Evolutionary conservation across 352 stramenopile genomes (phyloP).

Genomic region (Globisporangium cederbergense): DNA sequence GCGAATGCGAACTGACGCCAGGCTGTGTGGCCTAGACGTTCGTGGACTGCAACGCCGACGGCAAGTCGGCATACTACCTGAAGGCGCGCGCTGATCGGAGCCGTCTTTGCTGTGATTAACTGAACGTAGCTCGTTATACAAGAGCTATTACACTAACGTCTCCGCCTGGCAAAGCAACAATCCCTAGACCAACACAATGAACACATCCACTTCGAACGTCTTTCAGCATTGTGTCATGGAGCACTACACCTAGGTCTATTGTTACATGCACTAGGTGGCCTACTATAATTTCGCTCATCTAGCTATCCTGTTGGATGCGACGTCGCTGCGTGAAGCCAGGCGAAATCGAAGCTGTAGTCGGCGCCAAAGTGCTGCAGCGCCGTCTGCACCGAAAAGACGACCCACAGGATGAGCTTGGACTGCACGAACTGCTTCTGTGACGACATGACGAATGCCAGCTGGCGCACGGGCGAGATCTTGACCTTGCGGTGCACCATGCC

Average conservation of each 20-base stretch:
- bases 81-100: background rate
- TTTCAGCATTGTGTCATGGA: too few species aligned
- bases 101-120: background rate
- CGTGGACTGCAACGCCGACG: slow-evolving; percentile 11
- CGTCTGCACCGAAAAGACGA: slow-evolving; percentile 34
- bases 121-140: too few species aligned
- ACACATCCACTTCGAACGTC: too few species aligned
- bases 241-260: too few species aligned
- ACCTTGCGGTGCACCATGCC: slow-evolving; percentile 24
- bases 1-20: background rate
- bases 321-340: background rate
- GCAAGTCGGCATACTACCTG: slow-evolving; percentile 1
- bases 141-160: too few species aligned
- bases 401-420: slow-evolving; percentile 42
- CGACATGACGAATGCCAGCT: slow-evolving; percentile 32
- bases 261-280: too few species aligned
- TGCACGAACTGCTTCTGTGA: slow-evolving; percentile 37
- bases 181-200: too few species aligned
- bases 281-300: background rate
- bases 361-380: slow-evolving; percentile 29
- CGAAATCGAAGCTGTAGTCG: background rate
- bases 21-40: slow-evolving; percentile 17
- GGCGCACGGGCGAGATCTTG: slow-evolving; percentile 24
- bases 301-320: background rate
- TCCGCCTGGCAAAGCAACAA: too few species aligned